Evolutionary conservation across 345 rosid genomes (phyloP), one percentile per base, ranked within the genome.

Genomic region (Microthlaspi erraticum): DNA sequence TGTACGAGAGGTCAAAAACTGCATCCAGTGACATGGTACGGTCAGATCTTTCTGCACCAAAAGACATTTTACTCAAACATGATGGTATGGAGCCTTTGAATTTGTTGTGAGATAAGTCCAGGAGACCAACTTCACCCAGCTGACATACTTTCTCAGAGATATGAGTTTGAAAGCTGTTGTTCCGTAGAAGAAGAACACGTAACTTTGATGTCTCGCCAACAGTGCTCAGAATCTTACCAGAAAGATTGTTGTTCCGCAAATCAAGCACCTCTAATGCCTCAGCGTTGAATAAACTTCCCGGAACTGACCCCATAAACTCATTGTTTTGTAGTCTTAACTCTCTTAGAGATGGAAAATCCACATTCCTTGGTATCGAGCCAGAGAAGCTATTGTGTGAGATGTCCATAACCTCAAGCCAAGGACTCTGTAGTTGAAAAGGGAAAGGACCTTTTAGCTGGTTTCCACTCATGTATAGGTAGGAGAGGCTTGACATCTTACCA

Each of bases 141-240:
- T 65, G 72, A 8, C 77, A 73, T 32, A 73, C 7, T 3, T 29
- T 49, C 43, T 65, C 83, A 1, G 92, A 77, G 71, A 90, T 78
- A 44, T 46, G 65, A 52, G 83, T 82, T 13, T 5, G 69, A 43
- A 90, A 78, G 52, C 68, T 74, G 66, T 90, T 90, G 0, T 85
- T 83, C 41, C 88, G 81, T 60, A 88, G 83, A 78, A 85, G 86
- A 39, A 90, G 88, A 63, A 82, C 81, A 65, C 83, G 80, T 52
- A 86, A 83, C 60, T 50, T 45, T 29, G 92, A 79, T 67, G 81
- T 80, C 37, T 83, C 80, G 5, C 81, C 89, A 23, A 85, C 71
- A 72, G 79, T 87, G 1, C 62, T 55, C 0, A 90, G 78, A 38
- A 85, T 55, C 51, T 5, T 33, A 10, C 88, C 94, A 0, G 86